Conservation (phyloP, 139 green algal genomes). For the Micractinium conductrix region DNA sequence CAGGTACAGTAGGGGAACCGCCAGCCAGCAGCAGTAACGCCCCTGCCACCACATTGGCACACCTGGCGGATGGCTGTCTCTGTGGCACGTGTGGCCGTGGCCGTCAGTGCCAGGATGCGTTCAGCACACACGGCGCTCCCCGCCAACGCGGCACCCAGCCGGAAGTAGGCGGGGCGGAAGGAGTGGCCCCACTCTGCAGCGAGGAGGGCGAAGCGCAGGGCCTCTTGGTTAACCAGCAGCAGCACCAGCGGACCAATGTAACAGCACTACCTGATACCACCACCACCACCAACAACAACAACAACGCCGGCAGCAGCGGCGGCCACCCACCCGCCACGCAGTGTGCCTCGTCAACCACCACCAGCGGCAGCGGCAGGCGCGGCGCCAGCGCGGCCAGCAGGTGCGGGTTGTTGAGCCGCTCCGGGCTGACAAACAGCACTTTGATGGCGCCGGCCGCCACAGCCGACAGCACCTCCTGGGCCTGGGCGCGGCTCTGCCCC, state of each 20-base stretch:
- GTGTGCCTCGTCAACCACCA: conserved; percentile 91
- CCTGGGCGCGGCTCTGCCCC: conserved; percentile 54
- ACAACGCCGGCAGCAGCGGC: background rate
- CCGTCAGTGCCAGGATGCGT: conserved; percentile 87
- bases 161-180: conserved; percentile 91
- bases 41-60: too few relatives aligned
- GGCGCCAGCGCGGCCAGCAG: conserved; percentile 71
- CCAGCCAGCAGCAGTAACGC: too few relatives aligned
- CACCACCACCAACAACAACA: background rate
- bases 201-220: background rate
- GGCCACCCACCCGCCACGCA: conserved; percentile 73
- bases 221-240: background rate
- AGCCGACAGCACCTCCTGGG: conserved; percentile 22
- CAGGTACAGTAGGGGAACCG: too few relatives aligned
- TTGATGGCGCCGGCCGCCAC: conserved; percentile 55
- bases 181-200: conserved; percentile 92
- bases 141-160: conserved; percentile 75
- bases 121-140: conserved; percentile 55
- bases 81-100: conserved; percentile 84
- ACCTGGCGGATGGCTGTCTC: conserved; percentile 58
- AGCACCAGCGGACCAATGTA: too few relatives aligned
- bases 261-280: background rate
- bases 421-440: conserved; percentile 91
- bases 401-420: conserved; percentile 78
- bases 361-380: conserved; percentile 57